These are phyloP conservation scores for Rubia peregrina DNA, from an alignment of 305 asterid genomes.

Conservation along the genomic window DNA sequence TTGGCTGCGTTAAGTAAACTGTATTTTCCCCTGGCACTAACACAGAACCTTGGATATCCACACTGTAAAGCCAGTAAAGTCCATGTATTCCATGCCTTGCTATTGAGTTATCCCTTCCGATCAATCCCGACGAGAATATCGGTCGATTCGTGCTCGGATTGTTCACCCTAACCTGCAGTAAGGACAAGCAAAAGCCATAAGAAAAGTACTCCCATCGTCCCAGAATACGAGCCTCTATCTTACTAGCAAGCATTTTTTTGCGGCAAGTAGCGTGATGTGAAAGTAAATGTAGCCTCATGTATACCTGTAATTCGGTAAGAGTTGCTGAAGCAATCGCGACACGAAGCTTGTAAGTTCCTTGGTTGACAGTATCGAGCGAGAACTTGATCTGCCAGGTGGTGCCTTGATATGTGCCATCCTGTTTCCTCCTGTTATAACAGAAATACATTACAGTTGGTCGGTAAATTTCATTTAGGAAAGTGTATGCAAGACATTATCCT, in stretches of 20 bases:
- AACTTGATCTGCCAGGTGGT: slow-evolving; percentile 95
- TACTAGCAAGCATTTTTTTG: not conserved
- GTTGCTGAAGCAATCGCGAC: slow-evolving; percentile 83
- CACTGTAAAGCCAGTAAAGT: slow-evolving; percentile 64
- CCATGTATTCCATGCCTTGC: slow-evolving; percentile 99
- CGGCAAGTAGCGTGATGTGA: not conserved
- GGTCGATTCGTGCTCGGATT: slow-evolving; percentile 51
- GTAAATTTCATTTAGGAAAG: no score
- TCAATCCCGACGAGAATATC: slow-evolving; percentile 64
- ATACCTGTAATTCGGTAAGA: slow-evolving; percentile 88
- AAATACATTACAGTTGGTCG: not conserved
- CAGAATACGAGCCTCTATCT: not conserved
- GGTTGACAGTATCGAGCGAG: slow-evolving; percentile 36
- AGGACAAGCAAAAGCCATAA: not conserved
- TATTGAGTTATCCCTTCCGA: slow-evolving; percentile 89
- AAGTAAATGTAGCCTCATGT: not conserved
- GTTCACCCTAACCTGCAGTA: slow-evolving; percentile 69
- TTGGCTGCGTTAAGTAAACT: slow-evolving; percentile 36
- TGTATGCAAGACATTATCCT: no score
- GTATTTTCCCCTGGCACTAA: slow-evolving; percentile 61
- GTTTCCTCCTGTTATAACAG: slow-evolving; percentile 47
- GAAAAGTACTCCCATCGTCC: not conserved
- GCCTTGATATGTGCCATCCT: slow-evolving; percentile 61
- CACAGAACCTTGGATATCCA: slow-evolving; percentile 41
- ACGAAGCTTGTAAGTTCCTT: slow-evolving; percentile 53